Percentiles rank a stretch among this genome's conserved stretches.
Evolutionary conservation across 2,329 filamentous ascomycete species (phyloP).

Genomic region (Escovopsis sp.): DNA sequence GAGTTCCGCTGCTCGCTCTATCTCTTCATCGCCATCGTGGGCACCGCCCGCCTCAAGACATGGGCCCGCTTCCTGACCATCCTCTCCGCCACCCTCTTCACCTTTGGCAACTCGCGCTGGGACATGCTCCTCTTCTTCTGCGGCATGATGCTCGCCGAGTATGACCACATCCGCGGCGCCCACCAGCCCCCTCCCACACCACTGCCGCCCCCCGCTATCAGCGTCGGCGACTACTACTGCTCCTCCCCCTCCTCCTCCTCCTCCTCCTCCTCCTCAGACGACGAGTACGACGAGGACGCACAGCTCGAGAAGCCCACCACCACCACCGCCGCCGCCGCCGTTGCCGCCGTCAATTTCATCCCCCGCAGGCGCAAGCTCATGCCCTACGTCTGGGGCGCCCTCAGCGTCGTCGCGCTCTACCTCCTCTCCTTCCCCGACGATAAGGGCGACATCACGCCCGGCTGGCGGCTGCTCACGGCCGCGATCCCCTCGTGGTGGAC

Average conservation of each 20-base stretch:
- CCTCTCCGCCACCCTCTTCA: slow-evolving; percentile 25
- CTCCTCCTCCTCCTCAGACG: slow-evolving; percentile 8
- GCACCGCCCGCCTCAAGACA: slow-evolving; percentile 30
- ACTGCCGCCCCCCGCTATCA: slow-evolving; percentile 13
- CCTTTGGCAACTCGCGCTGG: slow-evolving; percentile 34
- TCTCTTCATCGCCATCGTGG: slow-evolving; percentile 39
- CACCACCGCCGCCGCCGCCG: no score
- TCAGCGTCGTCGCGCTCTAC: slow-evolving; percentile 37
- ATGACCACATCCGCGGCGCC: slow-evolving; percentile 34
- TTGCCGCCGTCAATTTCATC: slow-evolving; percentile 7
- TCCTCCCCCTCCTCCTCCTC: slow-evolving; percentile 11
- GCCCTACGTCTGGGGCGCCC: slow-evolving; percentile 21
- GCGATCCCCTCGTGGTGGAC: slow-evolving; percentile 35
- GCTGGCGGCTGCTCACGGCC: slow-evolving; percentile 33
- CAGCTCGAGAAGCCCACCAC: no score
- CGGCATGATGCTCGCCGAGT: slow-evolving; percentile 40
- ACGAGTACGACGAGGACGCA: slow-evolving; percentile 8
- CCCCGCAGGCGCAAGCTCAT: slow-evolving; percentile 9
- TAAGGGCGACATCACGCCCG: slow-evolving; percentile 32
- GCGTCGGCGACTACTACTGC: slow-evolving; percentile 26
- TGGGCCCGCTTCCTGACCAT: slow-evolving; percentile 28
- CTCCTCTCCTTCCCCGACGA: slow-evolving; percentile 28
- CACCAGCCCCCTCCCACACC: slow-evolving; percentile 18
- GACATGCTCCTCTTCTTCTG: slow-evolving; percentile 40
- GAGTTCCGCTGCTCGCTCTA: slow-evolving; percentile 45